Evolutionary conservation across 306 rosid genomes (phyloP).

Genomic region (Vigna trinervia): DNA sequence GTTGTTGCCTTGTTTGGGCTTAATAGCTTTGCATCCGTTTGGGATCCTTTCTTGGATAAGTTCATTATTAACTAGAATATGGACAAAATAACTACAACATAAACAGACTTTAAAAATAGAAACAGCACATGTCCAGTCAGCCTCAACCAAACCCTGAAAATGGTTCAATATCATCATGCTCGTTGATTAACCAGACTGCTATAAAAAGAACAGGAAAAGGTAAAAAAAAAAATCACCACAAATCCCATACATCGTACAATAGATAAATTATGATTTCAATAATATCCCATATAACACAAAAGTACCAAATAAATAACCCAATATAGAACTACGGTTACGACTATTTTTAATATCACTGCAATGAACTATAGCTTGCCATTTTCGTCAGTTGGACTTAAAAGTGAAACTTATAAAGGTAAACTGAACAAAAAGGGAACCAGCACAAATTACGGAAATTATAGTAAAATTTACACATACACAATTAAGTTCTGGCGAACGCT

Average conservation of each 20-base stretch:
- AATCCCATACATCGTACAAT: background rate
- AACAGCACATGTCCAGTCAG: conserved; percentile 43
- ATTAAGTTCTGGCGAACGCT: background rate
- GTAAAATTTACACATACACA: background rate
- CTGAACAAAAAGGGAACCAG: conserved; percentile 4
- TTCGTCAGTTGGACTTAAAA: conserved; percentile 28
- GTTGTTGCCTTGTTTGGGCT: conserved; percentile 59
- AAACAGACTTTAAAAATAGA: conserved; percentile 6
- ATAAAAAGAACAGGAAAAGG: background rate
- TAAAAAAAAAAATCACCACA: background rate
- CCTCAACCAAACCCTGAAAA: conserved; percentile 89
- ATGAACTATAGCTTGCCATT: conserved; percentile 24
- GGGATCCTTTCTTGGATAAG: conserved; percentile 75
- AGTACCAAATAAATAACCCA: conserved; percentile 24
- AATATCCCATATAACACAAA: background rate
- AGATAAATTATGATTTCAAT: conserved; percentile 17
- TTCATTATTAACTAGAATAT: conserved; percentile 71
- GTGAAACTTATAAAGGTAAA: conserved; percentile 26
- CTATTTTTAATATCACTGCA: conserved; percentile 30
- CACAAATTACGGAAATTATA: conserved; percentile 8
- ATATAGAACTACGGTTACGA: background rate
- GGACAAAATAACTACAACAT: conserved; percentile 43
- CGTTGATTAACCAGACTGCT: conserved; percentile 17
- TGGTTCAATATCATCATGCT: conserved; percentile 26
- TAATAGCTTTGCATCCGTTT: conserved; percentile 52